Evolutionary conservation across 2,329 filamentous ascomycete genomes (phyloP), one percentile per base, ranked within the genome.

Genomic region (Aspergillus versicolor): DNA sequence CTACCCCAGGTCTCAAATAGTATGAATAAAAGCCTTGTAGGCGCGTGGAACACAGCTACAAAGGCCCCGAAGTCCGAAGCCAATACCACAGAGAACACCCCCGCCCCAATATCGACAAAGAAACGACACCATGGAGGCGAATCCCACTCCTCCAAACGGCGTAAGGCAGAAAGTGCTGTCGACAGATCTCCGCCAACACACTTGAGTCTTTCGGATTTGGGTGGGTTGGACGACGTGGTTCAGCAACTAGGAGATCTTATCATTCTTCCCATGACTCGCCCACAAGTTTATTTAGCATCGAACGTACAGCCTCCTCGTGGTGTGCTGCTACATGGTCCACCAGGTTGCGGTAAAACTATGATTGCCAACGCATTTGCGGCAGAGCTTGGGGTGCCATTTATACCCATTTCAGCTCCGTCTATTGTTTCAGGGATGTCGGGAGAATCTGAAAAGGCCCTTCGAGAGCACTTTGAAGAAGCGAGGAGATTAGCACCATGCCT

Each of bases 361-460:
- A 86, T 95, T 57, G 89, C 89, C 9, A 87, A 91, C 70, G 90
- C 89, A 1, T 88, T 91, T 65, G 91, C 91, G 3, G 88, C 89
- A 1, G 85, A 87, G 61, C 78, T 92, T 19, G 88, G 87, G 1
- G 85, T 92, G 3, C 87, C 90, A 0, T 93, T 92, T 67, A 88
- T 95, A 58, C 84, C 90, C 2, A 87, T 94, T n/a, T 88, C 90
- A 0, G 90, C 89, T 0, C 90, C 91, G 1, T 90, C 89, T 0
- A 83, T 95, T 34, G 88, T 95, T 0, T 91, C 89, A 15, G 90
- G 91, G 19, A 94, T 93, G 86, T 94, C 90, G 34, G 91, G 91
- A 65, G 91, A 94, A 70, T 93, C 90, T 0, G 91, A 96, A 73
- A 92, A 92, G 77, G 91, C 91, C 59, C 84, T 96, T 27, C 82